Conservation (phyloP, 805 yeast genomes). For the Saccharomyces kudriavzevii region DNA sequence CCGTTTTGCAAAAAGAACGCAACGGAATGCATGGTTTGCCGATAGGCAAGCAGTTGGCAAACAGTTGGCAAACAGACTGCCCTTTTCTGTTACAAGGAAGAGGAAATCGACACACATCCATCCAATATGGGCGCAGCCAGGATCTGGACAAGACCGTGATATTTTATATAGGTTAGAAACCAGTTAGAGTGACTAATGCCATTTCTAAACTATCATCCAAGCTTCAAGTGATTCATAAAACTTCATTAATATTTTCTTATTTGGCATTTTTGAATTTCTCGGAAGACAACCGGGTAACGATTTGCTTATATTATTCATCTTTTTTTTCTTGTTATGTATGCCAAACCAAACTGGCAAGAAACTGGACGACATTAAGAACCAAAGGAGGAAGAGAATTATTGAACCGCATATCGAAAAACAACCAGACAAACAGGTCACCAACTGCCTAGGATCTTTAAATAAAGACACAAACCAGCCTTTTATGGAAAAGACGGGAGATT, state of each 20-base stretch:
- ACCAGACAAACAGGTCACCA: background rate
- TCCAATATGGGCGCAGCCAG: background rate
- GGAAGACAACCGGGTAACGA: background rate
- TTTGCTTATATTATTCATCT: background rate
- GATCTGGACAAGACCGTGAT: background rate
- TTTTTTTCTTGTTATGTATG: background rate
- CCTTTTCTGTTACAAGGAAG: background rate
- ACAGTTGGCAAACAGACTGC: background rate
- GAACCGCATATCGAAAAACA: background rate
- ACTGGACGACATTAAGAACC: background rate
- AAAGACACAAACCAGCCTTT: background rate
- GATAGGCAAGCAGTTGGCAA: too few species aligned
- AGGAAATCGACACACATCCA: background rate
- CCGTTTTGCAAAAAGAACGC: background rate
- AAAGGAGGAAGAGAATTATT: background rate
- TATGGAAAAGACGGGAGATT: background rate
- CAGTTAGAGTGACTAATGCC: background rate
- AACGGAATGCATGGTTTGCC: background rate
- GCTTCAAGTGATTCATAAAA: background rate
- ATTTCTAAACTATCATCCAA: background rate
- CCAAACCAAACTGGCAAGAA: background rate
- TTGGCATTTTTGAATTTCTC: background rate
- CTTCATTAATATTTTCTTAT: background rate
- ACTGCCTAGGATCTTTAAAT: background rate
- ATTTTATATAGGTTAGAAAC: too few species aligned